Base-by-base conservation (phyloP, 768 basidiomycete species). In the Lactifluus echinatus region DNA sequence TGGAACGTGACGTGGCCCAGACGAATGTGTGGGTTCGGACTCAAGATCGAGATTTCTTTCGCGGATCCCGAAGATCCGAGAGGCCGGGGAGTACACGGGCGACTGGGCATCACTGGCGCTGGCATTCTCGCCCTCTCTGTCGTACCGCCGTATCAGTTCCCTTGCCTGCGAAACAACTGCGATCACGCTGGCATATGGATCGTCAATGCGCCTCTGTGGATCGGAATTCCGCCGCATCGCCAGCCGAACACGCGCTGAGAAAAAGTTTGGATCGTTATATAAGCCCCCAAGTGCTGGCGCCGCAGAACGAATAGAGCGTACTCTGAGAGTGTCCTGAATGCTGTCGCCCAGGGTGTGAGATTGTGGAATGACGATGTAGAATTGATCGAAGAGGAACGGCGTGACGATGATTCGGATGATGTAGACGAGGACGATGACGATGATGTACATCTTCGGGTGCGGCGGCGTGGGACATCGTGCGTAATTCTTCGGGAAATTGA, bases 361-460 rank as follows among this genome's bases (percentile, higher is more conserved):
- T 11, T n/a, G 57, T 54, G n/a, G 47, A 29, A 17, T 43, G 58
- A 2, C 53, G 58, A 11, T 37, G 42, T 45, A 59, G 21, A 55
- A 59, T 59, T 11, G 58, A 42, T 50, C 58, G 58, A 40, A 17
- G 58, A 19, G 58, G 58, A 11, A 55, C 29, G 2, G 58, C 58
- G 29, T 59, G 47, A 26, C 58, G 58, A 45, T 59, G 58, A 29
- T 59, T 59, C n/a, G 58, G 57, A 44, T 54, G 57, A 39, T 55
- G 57, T 0, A 44, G 34, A 8, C 28, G 51, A 24, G 19, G 44
- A 47, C 29, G 48, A 33, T 50, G 36, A 39, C 24, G 58, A 12
- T 55, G 40, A 39, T 45, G 23, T 17, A 28, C 26, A 15, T 55
- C 58, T 43, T 54, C 46, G 19, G 21, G 23, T 24, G 31, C 46